Conservation (phyloP, 805 yeast species). For the Metschnikowia aberdeeniae region DNA sequence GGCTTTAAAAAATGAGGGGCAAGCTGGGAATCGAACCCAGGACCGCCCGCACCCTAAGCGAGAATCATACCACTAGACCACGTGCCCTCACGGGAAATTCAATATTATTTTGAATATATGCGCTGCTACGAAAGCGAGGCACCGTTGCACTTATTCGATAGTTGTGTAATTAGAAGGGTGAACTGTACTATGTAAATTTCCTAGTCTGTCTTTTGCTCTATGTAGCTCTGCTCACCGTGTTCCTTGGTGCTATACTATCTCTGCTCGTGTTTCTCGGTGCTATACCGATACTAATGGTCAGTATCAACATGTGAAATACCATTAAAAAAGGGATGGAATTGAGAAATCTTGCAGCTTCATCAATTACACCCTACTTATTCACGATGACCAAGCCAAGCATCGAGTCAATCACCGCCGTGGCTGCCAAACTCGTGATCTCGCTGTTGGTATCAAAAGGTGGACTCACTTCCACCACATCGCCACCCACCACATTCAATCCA, state of each 20-base stretch:
- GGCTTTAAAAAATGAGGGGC: constrained; percentile 28
- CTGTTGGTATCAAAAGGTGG: constrained; percentile 62
- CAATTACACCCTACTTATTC: not conserved
- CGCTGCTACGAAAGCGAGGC: no score
- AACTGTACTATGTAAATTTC: no score
- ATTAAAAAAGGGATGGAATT: no score
- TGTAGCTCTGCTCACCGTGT: no score
- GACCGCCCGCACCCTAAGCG: constrained; percentile 52
- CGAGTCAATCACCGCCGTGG: constrained; percentile 58
- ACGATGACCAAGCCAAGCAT: constrained; percentile 42
- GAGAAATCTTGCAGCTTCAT: not conserved
- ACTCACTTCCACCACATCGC: constrained; percentile 71
- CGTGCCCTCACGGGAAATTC: constrained; percentile 28
- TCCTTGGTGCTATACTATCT: no score
- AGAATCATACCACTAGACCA: constrained; percentile 49
- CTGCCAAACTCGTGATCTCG: constrained; percentile 60
- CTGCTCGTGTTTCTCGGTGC: no score
- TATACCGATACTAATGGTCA: no score
- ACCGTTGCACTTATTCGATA: no score
- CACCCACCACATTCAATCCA: constrained; percentile 62
- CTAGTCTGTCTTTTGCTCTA: no score
- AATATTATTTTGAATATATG: not conserved
- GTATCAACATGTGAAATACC: not conserved
- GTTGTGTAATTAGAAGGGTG: no score
- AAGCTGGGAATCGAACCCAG: constrained; percentile 50